Evolutionary conservation across 768 basidiomycete genomes (phyloP).

Genomic region (Podaxis sp.): DNA sequence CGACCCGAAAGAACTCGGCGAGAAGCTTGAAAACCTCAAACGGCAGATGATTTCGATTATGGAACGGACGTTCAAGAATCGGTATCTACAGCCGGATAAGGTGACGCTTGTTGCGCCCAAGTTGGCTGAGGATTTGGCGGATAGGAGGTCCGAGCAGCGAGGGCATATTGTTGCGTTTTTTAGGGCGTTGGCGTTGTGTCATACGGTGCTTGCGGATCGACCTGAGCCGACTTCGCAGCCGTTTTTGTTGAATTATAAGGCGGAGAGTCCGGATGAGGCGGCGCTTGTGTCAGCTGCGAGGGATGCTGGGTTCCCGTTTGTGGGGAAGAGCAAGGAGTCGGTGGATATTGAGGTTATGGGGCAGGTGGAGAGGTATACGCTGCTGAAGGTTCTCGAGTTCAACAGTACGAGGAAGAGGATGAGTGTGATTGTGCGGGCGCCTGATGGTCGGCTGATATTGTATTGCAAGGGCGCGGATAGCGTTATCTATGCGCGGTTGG

Average conservation of each 20-base stretch:
- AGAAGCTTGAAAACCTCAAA: constrained; percentile 65
- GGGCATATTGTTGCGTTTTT: constrained; percentile 80
- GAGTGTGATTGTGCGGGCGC: constrained; percentile 86
- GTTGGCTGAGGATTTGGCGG: constrained; percentile 74
- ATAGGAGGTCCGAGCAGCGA: constrained; percentile 60
- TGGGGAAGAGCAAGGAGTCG: constrained; percentile 68
- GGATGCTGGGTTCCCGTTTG: constrained; percentile 91
- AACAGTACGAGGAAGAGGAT: constrained; percentile 93
- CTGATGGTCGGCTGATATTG: constrained; percentile 78
- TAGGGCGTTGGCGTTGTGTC: constrained; percentile 92
- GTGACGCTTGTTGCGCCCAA: constrained; percentile 88
- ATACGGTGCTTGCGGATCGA: constrained; percentile 83
- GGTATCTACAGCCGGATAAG: constrained; percentile 76
- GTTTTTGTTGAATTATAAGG: constrained; percentile 81
- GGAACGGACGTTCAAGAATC: constrained; percentile 83
- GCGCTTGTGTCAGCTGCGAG: constrained; percentile 91
- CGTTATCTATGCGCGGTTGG: constrained; percentile 87
- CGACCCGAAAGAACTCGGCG: constrained; percentile 70
- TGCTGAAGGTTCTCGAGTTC: constrained; percentile 87
- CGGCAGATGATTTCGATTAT: constrained; percentile 74
- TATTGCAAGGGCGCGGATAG: constrained; percentile 98
- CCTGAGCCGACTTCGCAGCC: constrained; percentile 64
- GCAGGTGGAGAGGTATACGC: constrained; percentile 76
- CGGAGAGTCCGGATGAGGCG: constrained; percentile 94
- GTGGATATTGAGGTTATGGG: constrained; percentile 94